These are phyloP conservation scores for Syzygium syzygioides DNA, from an alignment of 441 rosid species.

Conservation along the genomic window DNA sequence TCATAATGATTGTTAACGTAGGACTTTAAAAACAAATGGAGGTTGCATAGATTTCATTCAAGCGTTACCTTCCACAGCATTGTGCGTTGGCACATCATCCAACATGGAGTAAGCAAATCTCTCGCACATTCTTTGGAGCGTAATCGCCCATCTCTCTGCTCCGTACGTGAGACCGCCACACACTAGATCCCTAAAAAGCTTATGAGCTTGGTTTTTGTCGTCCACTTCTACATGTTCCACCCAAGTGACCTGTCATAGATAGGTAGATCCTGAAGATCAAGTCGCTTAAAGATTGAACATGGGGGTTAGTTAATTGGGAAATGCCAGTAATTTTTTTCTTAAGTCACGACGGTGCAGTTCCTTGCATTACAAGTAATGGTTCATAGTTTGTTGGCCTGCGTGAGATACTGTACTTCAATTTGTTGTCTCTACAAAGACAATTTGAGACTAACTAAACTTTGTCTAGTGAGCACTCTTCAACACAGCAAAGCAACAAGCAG, in stretches of 20 bases:
- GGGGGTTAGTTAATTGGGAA: not conserved
- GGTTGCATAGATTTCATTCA: not conserved
- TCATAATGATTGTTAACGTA: not conserved
- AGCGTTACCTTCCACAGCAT: conserved; percentile 33
- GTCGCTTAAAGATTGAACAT: not conserved
- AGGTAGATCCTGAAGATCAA: not conserved
- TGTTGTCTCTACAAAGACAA: not conserved
- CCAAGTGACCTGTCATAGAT: conserved; percentile 51
- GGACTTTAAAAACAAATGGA: not conserved
- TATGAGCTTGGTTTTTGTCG: conserved; percentile 38
- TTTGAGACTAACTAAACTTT: not conserved
- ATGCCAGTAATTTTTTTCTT: not conserved
- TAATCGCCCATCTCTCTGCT: conserved; percentile 51
- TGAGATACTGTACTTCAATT: not conserved
- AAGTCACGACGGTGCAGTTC: not conserved
- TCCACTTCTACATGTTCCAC: conserved; percentile 76
- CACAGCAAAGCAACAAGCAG: not conserved
- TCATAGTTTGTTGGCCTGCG: not conserved
- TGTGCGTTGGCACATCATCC: conserved; percentile 3
- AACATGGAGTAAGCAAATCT: conserved; percentile 29
- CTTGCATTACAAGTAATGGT: not conserved
- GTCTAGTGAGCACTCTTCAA: not conserved
- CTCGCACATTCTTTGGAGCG: conserved; percentile 60
- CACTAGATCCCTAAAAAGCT: conserved; percentile 49
- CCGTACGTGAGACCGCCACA: conserved; percentile 39